Conservation (phyloP, 2,329 filamentous ascomycete species). For the Epichloe gansuensis region DNA sequence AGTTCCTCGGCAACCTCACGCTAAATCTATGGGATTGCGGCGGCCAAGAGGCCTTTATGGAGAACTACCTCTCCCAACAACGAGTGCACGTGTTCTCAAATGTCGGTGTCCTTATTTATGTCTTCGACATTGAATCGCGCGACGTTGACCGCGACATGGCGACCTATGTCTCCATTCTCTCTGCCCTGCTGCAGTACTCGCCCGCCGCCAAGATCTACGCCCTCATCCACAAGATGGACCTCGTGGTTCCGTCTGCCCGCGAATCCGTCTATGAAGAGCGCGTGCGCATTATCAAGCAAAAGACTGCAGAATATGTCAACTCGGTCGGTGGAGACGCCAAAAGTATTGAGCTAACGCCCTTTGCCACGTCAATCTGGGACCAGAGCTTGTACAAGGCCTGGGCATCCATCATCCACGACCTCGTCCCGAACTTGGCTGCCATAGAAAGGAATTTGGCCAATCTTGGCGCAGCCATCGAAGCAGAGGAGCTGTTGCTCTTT, state of each 20-base stretch:
- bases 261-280: constrained; percentile 77
- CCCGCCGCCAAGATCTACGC: constrained; percentile 76
- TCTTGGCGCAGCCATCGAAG: constrained; percentile 75
- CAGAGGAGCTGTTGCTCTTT: constrained; percentile 87
- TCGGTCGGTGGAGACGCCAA: constrained; percentile 21
- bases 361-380: constrained; percentile 96
- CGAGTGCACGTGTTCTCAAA: constrained; percentile 93
- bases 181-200: constrained; percentile 78
- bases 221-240: constrained; percentile 97
- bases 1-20: constrained; percentile 95
- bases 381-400: constrained; percentile 96
- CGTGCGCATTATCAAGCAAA: constrained; percentile 61
- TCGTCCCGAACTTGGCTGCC: constrained; percentile 83
- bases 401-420: constrained; percentile 94
- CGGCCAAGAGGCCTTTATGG: constrained; percentile 96
- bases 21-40: constrained; percentile 98
- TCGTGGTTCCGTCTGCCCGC: constrained; percentile 70
- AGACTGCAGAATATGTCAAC: constrained; percentile 46
- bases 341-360: constrained; percentile 63
- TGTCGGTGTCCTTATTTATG: constrained; percentile 94
- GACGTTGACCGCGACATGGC: constrained; percentile 89
- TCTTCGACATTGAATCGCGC: constrained; percentile 95
- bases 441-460: constrained; percentile 80
- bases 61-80: constrained; percentile 94
- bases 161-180: constrained; percentile 83